These are phyloP conservation scores for Hypoxylon sp. DNA, from an alignment of 2,329 filamentous ascomycete genomes.

Conservation along the genomic window DNA sequence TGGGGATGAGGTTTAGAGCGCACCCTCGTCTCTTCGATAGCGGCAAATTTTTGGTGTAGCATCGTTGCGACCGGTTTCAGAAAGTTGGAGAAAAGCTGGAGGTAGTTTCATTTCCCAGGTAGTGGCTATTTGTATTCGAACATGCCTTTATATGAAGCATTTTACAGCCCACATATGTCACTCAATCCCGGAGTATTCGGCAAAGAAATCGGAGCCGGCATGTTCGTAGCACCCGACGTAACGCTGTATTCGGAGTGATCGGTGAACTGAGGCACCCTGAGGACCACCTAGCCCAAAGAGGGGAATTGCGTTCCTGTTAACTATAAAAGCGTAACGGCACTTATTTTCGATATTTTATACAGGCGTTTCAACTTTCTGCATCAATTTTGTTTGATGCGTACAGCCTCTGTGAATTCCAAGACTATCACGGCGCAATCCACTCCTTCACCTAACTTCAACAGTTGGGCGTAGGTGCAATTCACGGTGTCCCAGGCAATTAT, in stretches of 20 bases:
- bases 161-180: not conserved
- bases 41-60: not conserved
- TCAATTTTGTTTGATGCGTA: not conserved
- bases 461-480: not conserved
- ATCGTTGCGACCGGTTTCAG: not conserved
- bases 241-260: not conserved
- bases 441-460: slow-evolving; percentile 2
- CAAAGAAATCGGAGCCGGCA: not conserved
- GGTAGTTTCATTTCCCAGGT: not conserved
- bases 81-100: not conserved
- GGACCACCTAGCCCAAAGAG: not conserved
- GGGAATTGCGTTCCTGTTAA: not conserved
- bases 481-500: slow-evolving; percentile 6
- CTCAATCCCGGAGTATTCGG: not conserved
- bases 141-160: not conserved
- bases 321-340: not conserved
- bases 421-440: not conserved
- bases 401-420: not conserved
- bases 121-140: not conserved
- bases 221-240: not conserved
- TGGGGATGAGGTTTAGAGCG: not conserved
- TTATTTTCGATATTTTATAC: not conserved
- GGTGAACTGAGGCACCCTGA: not conserved
- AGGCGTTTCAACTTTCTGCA: not conserved
- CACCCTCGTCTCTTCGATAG: not conserved